Evolutionary conservation across 805 yeast genomes (phyloP), one percentile per base, ranked within the genome.

Genomic region (Myxozyma kluyveri): DNA sequence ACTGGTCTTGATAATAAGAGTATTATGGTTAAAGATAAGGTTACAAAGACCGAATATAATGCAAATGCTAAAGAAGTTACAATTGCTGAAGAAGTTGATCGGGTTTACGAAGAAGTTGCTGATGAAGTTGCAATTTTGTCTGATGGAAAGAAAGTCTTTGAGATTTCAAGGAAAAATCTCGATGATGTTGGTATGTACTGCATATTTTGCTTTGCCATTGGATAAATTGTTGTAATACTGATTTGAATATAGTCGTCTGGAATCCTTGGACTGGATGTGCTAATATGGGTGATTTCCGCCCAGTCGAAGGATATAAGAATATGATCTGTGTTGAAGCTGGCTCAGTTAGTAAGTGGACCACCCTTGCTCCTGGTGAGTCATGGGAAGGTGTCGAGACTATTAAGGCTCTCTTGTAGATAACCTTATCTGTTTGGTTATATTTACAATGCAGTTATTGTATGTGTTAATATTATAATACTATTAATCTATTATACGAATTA

Each of bases 301-400:
- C 98, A 45, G 88, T 86, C 67, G 69, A 71, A 48, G 98, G 96
- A 4, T 93, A 75, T 73, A 76, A 81, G 60, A 75, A 83, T 42
- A 91, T 93, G 98, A 80, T 93, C 52, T 93, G 99, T 71, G 79
- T 93, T 51, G 99, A 93, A 70, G 95, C 96, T 2, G 99, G 99
- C 39, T 76, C 83, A 61, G 98, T 93, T 36, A 76, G 79, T 52
- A 81, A 83, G 42, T 84, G 86, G 65, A 73, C 79, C 22, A 70
- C 68, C 22, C 74, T 93, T 61, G 68, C 72, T 45, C 83, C 91
- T n/a, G 91, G 93, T 47, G 77, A 76, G 55, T 74, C 75, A 56
- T 90, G 96, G 96, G 69, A 70, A 12, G 96, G 82, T 14, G 71
- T 82, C 29, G 96, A 88, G 71, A 71, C 65, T 22, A 66, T 78